Evolutionary conservation across 2,329 filamentous ascomycete species (phyloP).

Genomic region (Sclerotinia spermophila): DNA sequence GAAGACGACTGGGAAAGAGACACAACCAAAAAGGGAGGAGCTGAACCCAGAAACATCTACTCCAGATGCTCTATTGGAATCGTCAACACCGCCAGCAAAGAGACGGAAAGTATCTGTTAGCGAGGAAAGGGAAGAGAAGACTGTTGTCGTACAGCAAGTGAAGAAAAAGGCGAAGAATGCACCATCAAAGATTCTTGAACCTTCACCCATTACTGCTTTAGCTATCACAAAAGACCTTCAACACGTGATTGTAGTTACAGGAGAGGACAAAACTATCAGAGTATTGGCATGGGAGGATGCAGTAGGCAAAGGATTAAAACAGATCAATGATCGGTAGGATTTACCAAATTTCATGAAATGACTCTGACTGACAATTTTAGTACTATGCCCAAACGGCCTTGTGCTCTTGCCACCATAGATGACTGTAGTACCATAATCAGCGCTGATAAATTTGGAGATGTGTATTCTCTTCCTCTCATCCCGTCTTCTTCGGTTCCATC

Average conservation of each 20-base stretch:
- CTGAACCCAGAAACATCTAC: constrained; percentile 1
- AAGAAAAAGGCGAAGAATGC: constrained; percentile 26
- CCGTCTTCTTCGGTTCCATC: constrained; percentile 21
- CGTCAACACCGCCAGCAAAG: constrained; percentile 33
- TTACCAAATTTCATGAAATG: constrained; percentile 7
- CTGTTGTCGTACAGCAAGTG: constrained; percentile 23
- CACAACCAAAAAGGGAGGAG: background rate
- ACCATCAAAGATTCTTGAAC: constrained; percentile 42
- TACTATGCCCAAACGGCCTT: constrained; percentile 85
- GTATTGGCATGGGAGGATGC: constrained; percentile 70
- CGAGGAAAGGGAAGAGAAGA: constrained; percentile 18
- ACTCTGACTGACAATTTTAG: constrained; percentile 36
- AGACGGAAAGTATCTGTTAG: constrained; percentile 33
- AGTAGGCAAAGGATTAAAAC: constrained; percentile 45
- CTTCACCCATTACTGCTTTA: constrained; percentile 67
- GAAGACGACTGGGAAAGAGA: background rate
- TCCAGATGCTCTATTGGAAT: constrained; percentile 1
- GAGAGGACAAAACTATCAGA: constrained; percentile 87
- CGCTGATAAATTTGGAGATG: constrained; percentile 96
- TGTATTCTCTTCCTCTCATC: constrained; percentile 80
- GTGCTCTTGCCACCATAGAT: constrained; percentile 65
- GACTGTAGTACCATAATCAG: constrained; percentile 71
- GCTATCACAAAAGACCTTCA: constrained; percentile 59
- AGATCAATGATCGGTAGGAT: constrained; percentile 68
- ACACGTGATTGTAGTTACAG: constrained; percentile 73